A percentile compares a stretch with the other conserved stretches of the same genome.
Conservation (phyloP, 495 filamentous ascomycete species). For the Aspergillus cavernicola region DNA sequence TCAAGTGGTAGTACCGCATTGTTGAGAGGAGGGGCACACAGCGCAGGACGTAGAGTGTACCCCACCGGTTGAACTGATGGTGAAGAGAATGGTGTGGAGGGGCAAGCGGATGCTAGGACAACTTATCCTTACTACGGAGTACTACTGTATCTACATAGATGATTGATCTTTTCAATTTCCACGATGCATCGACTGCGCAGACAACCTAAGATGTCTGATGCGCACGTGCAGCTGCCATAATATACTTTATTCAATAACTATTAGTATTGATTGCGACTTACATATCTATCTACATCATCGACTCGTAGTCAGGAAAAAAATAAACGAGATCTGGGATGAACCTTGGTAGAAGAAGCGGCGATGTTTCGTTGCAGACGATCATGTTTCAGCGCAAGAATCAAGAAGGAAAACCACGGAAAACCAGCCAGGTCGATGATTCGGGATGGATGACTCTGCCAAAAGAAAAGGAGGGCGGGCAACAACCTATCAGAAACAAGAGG, state of each 20-base stretch:
- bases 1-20: background rate
- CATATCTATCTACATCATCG: too few relatives aligned
- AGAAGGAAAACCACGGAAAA: background rate
- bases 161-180: background rate
- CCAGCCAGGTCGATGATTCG: background rate
- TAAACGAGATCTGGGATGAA: background rate
- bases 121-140: too few relatives aligned
- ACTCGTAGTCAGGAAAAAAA: too few relatives aligned
- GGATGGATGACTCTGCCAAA: background rate
- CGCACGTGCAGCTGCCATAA: background rate
- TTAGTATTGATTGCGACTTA: too few relatives aligned
- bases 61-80: background rate
- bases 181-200: too few relatives aligned
- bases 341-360: background rate
- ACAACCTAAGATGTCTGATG: background rate
- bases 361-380: slow-evolving; percentile 1
- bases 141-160: too few relatives aligned
- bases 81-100: background rate
- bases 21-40: slow-evolving; percentile 4
- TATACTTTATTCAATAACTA: background rate
- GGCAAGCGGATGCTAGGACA: too few relatives aligned
- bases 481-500: slow-evolving; percentile 23
- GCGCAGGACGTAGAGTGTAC: slow-evolving; percentile 6
- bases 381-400: slow-evolving; percentile 3
- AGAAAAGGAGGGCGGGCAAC: slow-evolving; percentile 26